phyloP scores from a whole-genome alignment of 306 rosid species.

The Alnus glutinosa region DNA sequence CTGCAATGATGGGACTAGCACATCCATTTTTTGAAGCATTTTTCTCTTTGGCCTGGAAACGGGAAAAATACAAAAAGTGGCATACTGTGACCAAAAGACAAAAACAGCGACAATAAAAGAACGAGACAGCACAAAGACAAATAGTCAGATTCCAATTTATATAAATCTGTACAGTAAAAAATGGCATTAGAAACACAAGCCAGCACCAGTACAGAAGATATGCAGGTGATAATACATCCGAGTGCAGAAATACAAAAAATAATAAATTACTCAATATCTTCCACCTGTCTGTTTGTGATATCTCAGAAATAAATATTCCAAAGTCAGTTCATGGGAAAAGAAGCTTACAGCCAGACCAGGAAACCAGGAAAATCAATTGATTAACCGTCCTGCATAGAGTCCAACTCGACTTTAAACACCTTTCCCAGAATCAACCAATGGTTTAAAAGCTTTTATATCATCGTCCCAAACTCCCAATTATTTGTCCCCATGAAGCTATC shows the following conservation, averaged over 20 bases:
- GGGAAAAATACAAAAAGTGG: conserved; percentile 2
- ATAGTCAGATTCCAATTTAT: background rate
- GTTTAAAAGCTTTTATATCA: background rate
- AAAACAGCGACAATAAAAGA: background rate
- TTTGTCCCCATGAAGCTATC: background rate
- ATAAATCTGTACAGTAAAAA: background rate
- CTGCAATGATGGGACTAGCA: background rate
- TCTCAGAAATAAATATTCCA: background rate
- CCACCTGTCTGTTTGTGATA: background rate
- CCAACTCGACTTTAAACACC: background rate
- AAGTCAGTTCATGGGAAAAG: background rate
- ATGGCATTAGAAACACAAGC: background rate
- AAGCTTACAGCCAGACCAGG: background rate
- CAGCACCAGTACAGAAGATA: background rate
- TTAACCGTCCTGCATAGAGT: background rate
- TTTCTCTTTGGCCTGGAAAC: background rate
- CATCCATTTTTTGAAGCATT: background rate
- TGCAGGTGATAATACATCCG: background rate
- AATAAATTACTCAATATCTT: background rate
- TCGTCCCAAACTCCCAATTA: background rate
- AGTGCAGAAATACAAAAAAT: background rate
- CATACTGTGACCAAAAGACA: background rate
- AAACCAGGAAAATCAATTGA: background rate
- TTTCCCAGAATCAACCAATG: background rate
- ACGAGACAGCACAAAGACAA: background rate